A percentile compares a stretch with the other conserved stretches of the same genome.
These are phyloP conservation scores for Leccinum incarnatum DNA, from an alignment of 768 basidiomycete species.

Conservation along the genomic window DNA sequence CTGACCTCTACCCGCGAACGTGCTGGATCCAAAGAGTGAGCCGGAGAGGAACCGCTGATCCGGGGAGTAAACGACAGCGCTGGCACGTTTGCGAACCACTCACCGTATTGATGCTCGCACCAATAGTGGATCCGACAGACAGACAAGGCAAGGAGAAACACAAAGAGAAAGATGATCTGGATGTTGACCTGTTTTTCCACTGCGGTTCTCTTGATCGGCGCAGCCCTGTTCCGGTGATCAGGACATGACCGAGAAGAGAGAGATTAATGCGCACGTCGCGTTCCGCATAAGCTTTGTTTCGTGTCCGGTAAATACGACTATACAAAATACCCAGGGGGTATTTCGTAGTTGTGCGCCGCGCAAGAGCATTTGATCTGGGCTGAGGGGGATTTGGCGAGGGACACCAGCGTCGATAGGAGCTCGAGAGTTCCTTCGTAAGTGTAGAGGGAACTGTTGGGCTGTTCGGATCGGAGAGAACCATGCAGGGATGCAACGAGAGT, in stretches of 20 bases:
- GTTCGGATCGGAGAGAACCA: constrained; percentile 89
- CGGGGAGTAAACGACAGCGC: background rate
- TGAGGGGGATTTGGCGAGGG: constrained; percentile 82
- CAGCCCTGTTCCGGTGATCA: constrained; percentile 52
- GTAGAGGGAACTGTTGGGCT: constrained; percentile 96
- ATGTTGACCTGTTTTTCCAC: constrained; percentile 95
- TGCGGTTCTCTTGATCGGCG: constrained; percentile 94
- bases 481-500: constrained; percentile 66
- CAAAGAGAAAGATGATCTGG: constrained; percentile 94
- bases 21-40: constrained; percentile 62
- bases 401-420: constrained; percentile 52
- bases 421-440: constrained; percentile 88
- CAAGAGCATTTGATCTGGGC: constrained; percentile 37
- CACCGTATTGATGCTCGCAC: constrained; percentile 84
- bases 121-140: constrained; percentile 79
- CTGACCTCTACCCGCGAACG: constrained; percentile 64
- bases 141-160: constrained; percentile 81
- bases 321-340: constrained; percentile 93
- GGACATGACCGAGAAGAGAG: too few relatives aligned
- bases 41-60: constrained; percentile 79
- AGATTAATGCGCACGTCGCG: constrained; percentile 72
- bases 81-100: constrained; percentile 19
- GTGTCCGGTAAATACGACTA: constrained; percentile 94
- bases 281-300: constrained; percentile 99
- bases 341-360: constrained; percentile 95